Evolutionary conservation across 2,329 filamentous ascomycete genomes (phyloP).

Genomic region (Colletotrichum theobromicola): DNA sequence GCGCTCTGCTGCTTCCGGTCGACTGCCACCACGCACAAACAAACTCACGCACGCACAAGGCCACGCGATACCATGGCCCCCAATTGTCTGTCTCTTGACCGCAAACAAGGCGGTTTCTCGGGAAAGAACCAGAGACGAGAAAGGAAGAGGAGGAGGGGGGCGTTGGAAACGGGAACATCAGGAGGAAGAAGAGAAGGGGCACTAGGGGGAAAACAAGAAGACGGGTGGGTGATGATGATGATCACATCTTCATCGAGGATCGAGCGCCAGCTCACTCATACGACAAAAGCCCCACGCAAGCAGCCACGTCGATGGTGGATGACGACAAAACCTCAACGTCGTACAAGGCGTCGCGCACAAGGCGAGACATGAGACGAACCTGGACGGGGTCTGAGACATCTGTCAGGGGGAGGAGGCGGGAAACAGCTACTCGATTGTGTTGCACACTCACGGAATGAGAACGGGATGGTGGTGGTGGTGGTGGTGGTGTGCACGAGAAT

Average conservation of each 20-base stretch:
- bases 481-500: background rate
- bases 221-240: background rate
- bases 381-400: background rate
- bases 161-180: background rate
- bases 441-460: background rate
- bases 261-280: background rate
- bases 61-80: background rate
- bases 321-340: background rate
- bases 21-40: background rate
- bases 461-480: background rate
- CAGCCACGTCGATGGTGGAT: background rate
- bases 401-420: background rate
- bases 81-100: background rate
- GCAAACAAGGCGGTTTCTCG: background rate
- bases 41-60: background rate
- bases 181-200: background rate
- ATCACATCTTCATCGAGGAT: background rate
- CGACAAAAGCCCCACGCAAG: background rate
- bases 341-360: background rate
- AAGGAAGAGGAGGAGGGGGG: background rate
- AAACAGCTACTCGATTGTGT: background rate
- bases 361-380: background rate
- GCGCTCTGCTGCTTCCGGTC: background rate
- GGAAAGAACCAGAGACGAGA: no score
- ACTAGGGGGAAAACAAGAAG: background rate